phyloP scores from a whole-genome alignment of 1,284 basidiomycete genomes.

The Veloboletus limbatus region DNA sequence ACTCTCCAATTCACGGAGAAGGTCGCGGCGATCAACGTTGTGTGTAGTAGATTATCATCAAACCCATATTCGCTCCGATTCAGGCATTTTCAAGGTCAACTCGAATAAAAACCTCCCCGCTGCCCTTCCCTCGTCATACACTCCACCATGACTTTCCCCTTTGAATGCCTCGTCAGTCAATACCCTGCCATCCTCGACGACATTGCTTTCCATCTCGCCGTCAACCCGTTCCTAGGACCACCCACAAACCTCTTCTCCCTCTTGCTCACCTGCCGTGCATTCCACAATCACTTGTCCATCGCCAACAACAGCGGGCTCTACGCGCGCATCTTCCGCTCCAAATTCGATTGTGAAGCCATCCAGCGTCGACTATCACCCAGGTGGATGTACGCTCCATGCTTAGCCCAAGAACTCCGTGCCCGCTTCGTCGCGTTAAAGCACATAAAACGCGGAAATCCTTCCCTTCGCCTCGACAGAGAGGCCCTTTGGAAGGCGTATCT shows the following conservation, averaged over 20 bases:
- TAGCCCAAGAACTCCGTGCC: slow-evolving; percentile 40
- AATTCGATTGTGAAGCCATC: slow-evolving; percentile 60
- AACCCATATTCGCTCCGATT: slow-evolving; percentile 36
- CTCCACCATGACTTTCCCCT: slow-evolving; percentile 2
- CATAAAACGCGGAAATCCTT: slow-evolving; percentile 30
- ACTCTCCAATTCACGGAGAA: slow-evolving; percentile 40
- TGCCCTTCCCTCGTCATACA: slow-evolving; percentile 10
- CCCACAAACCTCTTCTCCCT: slow-evolving; percentile 44
- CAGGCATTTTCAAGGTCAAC: slow-evolving; percentile 24
- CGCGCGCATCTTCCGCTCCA: slow-evolving; percentile 55
- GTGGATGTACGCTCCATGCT: slow-evolving; percentile 37
- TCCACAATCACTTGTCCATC: slow-evolving; percentile 41
- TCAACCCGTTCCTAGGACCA: slow-evolving; percentile 40
- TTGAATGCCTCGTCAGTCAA: slow-evolving; percentile 25
- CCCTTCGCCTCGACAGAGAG: slow-evolving; percentile 26
- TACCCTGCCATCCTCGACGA: slow-evolving; percentile 36
- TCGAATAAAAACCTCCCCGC: slow-evolving; percentile 28
- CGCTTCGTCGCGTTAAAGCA: slow-evolving; percentile 38
- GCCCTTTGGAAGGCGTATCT: slow-evolving; percentile 62
- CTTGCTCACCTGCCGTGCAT: slow-evolving; percentile 45
- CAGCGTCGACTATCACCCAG: slow-evolving; percentile 47
- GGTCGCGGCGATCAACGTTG: slow-evolving; percentile 47
- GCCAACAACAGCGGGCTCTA: slow-evolving; percentile 50
- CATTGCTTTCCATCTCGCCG: slow-evolving; percentile 39
- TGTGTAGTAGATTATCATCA: slow-evolving; percentile 40